Conservation (phyloP, 345 rosid species). For the Populus tremula region DNA sequence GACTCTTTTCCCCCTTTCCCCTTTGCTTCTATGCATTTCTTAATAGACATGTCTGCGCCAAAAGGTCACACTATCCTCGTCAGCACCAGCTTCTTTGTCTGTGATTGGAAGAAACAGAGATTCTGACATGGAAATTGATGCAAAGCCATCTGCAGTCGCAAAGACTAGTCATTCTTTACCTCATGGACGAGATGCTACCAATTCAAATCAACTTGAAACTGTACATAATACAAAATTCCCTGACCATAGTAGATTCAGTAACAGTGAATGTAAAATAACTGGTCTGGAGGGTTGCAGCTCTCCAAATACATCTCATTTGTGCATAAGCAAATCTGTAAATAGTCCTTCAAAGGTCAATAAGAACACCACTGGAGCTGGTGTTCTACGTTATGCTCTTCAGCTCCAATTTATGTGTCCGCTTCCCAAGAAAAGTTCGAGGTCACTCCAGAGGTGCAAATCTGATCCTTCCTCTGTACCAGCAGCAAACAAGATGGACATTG, state of each 20-base stretch:
- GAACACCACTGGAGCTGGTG: conserved; percentile 16
- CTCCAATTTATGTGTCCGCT: conserved; percentile 22
- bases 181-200: not conserved
- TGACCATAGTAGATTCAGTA: not conserved
- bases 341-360: conserved; percentile 18
- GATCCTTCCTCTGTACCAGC: conserved; percentile 18
- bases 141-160: conserved; percentile 6
- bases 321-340: conserved; percentile 6
- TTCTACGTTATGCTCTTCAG: conserved; percentile 27
- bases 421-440: conserved; percentile 17
- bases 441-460: conserved; percentile 22
- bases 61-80: conserved; percentile 70
- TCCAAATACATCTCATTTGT: conserved; percentile 3
- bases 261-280: not conserved
- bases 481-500: conserved; percentile 16
- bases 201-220: not conserved
- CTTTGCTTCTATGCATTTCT: not conserved
- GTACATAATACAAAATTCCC: not conserved
- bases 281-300: conserved; percentile 6
- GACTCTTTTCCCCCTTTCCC: not conserved
- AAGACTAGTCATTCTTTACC: conserved; percentile 16
- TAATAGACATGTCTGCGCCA: conserved; percentile 86
- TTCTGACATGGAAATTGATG: conserved; percentile 8
- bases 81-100: conserved; percentile 14
- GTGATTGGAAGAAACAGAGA: conserved; percentile 1